Percentiles rank a stretch among this genome's conserved stretches.
phyloP scores from a whole-genome alignment of 345 rosid genomes.

The Eucalyptus camaldulensis region DNA sequence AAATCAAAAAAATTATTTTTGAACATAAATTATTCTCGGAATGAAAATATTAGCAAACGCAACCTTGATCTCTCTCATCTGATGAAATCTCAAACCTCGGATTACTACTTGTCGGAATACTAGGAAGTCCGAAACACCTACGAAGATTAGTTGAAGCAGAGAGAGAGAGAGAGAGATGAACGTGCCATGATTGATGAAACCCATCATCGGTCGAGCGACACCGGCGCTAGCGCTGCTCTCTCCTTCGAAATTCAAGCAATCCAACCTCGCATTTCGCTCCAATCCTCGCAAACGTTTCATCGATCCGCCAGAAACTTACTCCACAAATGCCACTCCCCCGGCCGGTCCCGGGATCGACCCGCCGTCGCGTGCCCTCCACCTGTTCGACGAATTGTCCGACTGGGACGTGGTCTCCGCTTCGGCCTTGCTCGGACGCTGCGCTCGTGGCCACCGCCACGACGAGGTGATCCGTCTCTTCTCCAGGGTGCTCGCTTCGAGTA shows the following conservation, averaged over 20 bases:
- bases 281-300: neutral
- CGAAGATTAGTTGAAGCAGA: neutral
- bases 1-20: too few species aligned
- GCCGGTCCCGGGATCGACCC: neutral
- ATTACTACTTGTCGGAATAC: neutral
- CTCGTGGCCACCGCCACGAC: constrained; percentile 18
- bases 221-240: neutral
- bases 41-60: too few species aligned
- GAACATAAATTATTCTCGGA: too few species aligned
- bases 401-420: constrained; percentile 45
- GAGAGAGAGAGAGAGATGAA: neutral
- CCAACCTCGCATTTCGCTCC: neutral
- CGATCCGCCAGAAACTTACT: neutral
- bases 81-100: neutral
- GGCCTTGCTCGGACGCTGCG: constrained; percentile 33
- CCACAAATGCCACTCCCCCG: neutral
- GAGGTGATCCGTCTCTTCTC: constrained; percentile 41
- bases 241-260: neutral
- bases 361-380: constrained; percentile 1
- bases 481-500: constrained; percentile 25
- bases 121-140: neutral
- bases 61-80: neutral
- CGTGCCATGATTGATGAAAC: neutral
- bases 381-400: constrained; percentile 47
- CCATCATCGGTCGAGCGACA: neutral